Base-by-base conservation (phyloP, 2,329 filamentous ascomycete species). In the Aquanectria penicillioides region DNA sequence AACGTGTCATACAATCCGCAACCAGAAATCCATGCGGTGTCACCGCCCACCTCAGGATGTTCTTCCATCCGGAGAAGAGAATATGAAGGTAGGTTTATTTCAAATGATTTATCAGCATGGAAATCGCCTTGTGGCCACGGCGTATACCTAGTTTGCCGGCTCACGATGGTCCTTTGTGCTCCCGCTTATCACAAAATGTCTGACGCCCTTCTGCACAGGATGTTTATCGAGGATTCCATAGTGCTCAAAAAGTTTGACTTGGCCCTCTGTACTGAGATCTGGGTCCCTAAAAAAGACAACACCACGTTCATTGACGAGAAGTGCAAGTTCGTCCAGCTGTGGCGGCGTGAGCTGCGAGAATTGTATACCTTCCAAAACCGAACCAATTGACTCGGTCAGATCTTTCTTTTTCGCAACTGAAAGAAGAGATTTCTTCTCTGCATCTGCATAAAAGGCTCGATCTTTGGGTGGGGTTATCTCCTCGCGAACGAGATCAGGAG, bases 41-140 rank as follows among this genome's bases (percentile, higher is more conserved):
- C 80, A 1, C 79, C 80, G 2, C 80, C 80, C 6, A 80, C 76
- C 7, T 71, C 71, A 0, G 81, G 81, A 56, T 81, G 79, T 49
- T 81, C 78, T 63, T 83, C 78, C 78, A 83, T 83, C 15, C 80
- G 74, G 10, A 84, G 71, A n/a, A 83, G 63, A 1, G 80, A 82
- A 59, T 83, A 83, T 2, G 76, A 79, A 0, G 81, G 81, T 2
- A 81, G 80, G 58, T 83, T 83, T 57, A 82, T 74, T 65, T 83
- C 81, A 59, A 82, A 83, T 0, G 77, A 80, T 2, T 80, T 82
- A 64, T 84, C 81, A 23, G 81, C 78, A 56, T 83, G 81, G 58
- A 78, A 83, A 41, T 82, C 81, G 4, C 57, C 54, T 7, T 57
- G 58, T 0, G 59, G 59, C 62, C 59, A 64, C 2, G 51, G 59